These are phyloP conservation scores for Mimosa pudica DNA, from an alignment of 306 rosid species.

Conservation along the genomic window DNA sequence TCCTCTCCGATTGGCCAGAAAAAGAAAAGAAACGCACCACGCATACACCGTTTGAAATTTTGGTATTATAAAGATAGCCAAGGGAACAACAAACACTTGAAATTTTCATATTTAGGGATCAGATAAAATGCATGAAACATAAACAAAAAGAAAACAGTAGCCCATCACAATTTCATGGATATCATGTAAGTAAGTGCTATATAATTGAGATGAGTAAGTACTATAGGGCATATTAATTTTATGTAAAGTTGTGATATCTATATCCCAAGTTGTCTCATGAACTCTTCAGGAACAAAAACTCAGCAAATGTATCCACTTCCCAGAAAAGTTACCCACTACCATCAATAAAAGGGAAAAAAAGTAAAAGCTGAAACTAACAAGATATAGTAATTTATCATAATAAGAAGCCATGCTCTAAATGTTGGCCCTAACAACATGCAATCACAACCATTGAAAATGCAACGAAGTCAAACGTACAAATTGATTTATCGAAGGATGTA, in stretches of 20 bases:
- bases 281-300: constrained; percentile 12
- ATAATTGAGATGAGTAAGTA: constrained; percentile 15
- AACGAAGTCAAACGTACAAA: constrained; percentile 61
- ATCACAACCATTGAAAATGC: constrained; percentile 11
- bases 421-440: constrained; percentile 12
- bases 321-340: background rate
- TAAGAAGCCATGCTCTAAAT: constrained; percentile 1
- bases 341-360: background rate
- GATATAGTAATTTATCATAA: constrained; percentile 17
- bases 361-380: background rate
- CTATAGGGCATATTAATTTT: background rate
- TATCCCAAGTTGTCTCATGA: background rate
- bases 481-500: constrained; percentile 96
- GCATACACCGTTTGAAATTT: background rate
- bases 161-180: background rate
- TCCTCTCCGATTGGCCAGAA: constrained; percentile 23
- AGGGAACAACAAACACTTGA: background rate
- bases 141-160: background rate
- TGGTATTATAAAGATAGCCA: background rate
- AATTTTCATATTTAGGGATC: background rate
- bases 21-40: background rate
- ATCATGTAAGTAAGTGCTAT: background rate
- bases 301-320: background rate
- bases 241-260: background rate
- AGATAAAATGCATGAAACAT: constrained; percentile 9